phyloP scores from a whole-genome alignment of 2,329 filamentous ascomycete species.

The Aspergillus sojae region DNA sequence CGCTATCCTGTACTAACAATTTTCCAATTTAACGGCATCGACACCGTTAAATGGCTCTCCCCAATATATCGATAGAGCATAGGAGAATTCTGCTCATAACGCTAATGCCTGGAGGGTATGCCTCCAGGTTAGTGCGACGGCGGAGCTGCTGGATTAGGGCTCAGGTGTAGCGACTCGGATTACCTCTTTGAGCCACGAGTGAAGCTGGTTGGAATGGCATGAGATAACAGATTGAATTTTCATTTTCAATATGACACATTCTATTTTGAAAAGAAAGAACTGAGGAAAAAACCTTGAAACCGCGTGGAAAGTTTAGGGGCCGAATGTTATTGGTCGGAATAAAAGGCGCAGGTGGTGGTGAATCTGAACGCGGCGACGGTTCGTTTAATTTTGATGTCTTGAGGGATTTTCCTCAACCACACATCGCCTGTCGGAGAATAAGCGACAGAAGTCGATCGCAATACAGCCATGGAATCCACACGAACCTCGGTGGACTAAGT shows the following conservation, averaged over 20 bases:
- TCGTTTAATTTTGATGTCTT: background rate
- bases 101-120: background rate
- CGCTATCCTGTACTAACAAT: background rate
- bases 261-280: background rate
- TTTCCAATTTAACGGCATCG: background rate
- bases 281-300: background rate
- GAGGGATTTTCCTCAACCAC: constrained; percentile 6
- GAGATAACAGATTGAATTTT: too few relatives aligned
- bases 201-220: background rate
- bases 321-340: constrained; percentile 2
- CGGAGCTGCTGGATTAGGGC: too few relatives aligned
- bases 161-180: background rate
- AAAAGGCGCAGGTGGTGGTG: constrained; percentile 2
- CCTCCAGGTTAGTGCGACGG: background rate
- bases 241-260: background rate
- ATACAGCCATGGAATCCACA: background rate
- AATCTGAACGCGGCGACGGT: background rate
- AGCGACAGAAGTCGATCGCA: background rate
- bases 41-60: background rate
- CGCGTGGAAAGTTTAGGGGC: background rate
- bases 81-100: background rate
- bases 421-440: background rate
- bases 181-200: background rate
- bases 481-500: background rate
- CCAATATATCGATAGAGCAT: background rate